These are phyloP conservation scores for Paramecium octaurelia DNA, from an alignment of 73 alveolate genomes.

Conservation along the genomic window DNA sequence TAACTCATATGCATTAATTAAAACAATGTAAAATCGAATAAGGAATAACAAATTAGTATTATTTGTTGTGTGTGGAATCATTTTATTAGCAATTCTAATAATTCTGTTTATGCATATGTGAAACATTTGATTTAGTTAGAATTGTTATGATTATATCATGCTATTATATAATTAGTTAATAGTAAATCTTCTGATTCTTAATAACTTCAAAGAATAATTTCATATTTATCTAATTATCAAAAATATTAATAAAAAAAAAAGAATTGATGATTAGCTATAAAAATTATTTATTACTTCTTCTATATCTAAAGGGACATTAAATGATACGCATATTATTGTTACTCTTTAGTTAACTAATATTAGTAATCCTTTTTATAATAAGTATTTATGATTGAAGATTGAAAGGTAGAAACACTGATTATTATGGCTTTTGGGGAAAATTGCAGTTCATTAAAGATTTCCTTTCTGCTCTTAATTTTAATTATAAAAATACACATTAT, in stretches of 20 bases:
- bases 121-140: neutral
- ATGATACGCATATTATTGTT: too few species aligned
- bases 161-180: neutral
- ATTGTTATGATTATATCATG: neutral
- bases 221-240: too few species aligned
- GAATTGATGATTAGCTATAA: too few species aligned
- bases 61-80: neutral
- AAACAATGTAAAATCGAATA: constrained; percentile 18
- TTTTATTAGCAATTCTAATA: neutral
- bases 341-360: too few species aligned
- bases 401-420: neutral
- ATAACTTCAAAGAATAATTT: neutral
- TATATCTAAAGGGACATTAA: too few species aligned
- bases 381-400: neutral
- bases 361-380: too few species aligned
- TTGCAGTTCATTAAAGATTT: constrained; percentile 6
- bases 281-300: too few species aligned
- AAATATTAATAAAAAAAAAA: too few species aligned
- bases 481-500: neutral
- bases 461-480: neutral
- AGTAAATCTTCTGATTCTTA: neutral
- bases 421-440: neutral
- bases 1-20: neutral
- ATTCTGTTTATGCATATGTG: neutral
- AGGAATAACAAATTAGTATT: neutral